Percentiles rank a stretch among this genome's conserved stretches.
phyloP scores from a whole-genome alignment of 345 rosid genomes.

The Lumnitzera racemosa region DNA sequence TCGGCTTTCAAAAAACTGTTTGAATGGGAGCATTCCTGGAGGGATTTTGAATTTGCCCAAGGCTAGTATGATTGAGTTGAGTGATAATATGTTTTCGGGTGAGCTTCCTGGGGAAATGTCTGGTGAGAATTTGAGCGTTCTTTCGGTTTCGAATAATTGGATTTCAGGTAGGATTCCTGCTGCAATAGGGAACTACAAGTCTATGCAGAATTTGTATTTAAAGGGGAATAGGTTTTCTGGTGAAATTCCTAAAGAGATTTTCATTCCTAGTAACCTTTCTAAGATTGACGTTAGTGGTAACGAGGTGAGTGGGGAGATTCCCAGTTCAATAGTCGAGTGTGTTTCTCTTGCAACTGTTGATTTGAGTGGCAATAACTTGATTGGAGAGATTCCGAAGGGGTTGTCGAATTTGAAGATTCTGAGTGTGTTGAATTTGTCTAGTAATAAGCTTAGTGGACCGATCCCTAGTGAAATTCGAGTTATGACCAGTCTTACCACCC shows the following conservation, averaged over 20 bases:
- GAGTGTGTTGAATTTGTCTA: slow-evolving; percentile 59
- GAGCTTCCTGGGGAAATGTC: slow-evolving; percentile 64
- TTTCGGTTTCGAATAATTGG: slow-evolving; percentile 49
- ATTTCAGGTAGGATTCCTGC: slow-evolving; percentile 63
- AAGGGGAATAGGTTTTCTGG: slow-evolving; percentile 51
- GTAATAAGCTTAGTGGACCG: slow-evolving; percentile 57
- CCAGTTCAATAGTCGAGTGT: slow-evolving; percentile 38
- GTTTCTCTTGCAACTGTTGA: slow-evolving; percentile 47
- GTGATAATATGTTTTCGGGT: slow-evolving; percentile 62
- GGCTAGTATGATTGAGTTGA: slow-evolving; percentile 38
- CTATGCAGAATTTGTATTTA: slow-evolving; percentile 37
- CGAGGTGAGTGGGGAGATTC: slow-evolving; percentile 54
- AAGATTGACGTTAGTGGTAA: slow-evolving; percentile 48
- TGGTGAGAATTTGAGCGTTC: slow-evolving; percentile 25
- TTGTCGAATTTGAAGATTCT: slow-evolving; percentile 38
- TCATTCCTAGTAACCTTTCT: slow-evolving; percentile 35
- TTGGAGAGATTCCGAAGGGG: slow-evolving; percentile 55
- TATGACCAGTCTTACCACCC: slow-evolving; percentile 72
- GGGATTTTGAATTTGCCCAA: slow-evolving; percentile 59
- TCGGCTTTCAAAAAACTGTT: slow-evolving; percentile 42
- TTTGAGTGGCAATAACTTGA: slow-evolving; percentile 54
- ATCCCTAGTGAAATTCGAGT: slow-evolving; percentile 52
- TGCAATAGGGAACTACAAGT: slow-evolving; percentile 40
- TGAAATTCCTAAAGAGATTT: slow-evolving; percentile 45
- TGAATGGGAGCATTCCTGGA: slow-evolving; percentile 58